Evolutionary conservation across 306 rosid species (phyloP), one percentile per base, ranked within the genome.

Genomic region (Dalbergia cultrata): DNA sequence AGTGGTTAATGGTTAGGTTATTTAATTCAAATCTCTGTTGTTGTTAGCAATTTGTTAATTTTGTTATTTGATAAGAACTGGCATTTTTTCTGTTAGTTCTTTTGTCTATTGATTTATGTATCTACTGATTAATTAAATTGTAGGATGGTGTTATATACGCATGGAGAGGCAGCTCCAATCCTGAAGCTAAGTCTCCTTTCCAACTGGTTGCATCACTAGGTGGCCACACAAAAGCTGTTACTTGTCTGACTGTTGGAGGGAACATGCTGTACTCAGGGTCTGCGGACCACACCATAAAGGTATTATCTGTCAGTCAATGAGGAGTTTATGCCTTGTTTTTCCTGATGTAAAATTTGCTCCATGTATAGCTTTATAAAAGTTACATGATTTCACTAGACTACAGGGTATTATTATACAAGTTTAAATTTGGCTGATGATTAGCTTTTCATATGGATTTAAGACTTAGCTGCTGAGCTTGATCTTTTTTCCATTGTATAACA

Each of bases 261-360:
- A 67, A 84, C 0, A 83, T 34, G 81, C 5, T 90, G 44, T 87
- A 57, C 74, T 87, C 85, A 0, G 89, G 90, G 34, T 87, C 88
- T 17, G 76, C 19, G 79, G 88, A 90, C 80, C 79, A 77, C 12
- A 81, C 70, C 74, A 86, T 87, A 47, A 81, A 76, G 88, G 91
- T 84, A 58, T 54, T 33, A 43, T 9, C 13, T 14, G 3, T 43
- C 31, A 34, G 5, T 43, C 37, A 45, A 31, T 8, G 7, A 17
- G 14, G 44, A 49, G 18, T 56, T 21, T 16, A 3, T 14, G 17
- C 19, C 18, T 8, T 1, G 14, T 7, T 41, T 22, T 1, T 47
- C 13, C 50, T 13, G 11, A 52, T 62, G 5, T 13, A n/a, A 16
- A 21, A 41, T 35, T 65, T 63, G 37, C 14, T 31, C 44, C 5